phyloP scores from a whole-genome alignment of 2,329 filamentous ascomycete genomes.

The Colletotrichum scovillei region DNA sequence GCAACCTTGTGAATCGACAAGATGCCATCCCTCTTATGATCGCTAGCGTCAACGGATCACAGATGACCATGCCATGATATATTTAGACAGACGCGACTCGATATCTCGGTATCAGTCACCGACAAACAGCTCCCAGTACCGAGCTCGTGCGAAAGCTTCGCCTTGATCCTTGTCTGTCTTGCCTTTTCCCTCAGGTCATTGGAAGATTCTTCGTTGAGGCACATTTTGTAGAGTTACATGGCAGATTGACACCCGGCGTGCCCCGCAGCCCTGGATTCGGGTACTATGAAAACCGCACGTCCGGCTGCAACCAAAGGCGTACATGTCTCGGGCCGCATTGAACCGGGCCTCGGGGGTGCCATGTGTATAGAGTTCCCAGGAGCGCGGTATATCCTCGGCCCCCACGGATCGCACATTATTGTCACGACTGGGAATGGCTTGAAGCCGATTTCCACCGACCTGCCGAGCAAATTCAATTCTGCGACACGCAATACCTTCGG shows the following conservation, averaged over 20 bases:
- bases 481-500: not conserved
- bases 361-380: not conserved
- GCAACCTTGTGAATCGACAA: not conserved
- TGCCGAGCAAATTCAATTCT: not conserved
- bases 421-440: not conserved
- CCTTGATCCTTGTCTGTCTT: not conserved
- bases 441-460: not conserved
- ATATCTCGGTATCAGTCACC: not conserved
- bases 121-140: not conserved
- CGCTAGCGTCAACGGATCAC: not conserved
- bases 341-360: slow-evolving; percentile 7
- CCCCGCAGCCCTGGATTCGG: not conserved
- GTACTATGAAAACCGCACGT: not conserved
- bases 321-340: not conserved
- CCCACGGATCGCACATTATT: not conserved
- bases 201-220: not conserved
- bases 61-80: not conserved
- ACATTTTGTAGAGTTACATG: not conserved
- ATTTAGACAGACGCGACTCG: not conserved
- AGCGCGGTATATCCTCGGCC: not conserved
- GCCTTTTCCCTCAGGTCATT: not conserved
- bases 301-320: not conserved
- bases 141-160: not conserved
- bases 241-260: not conserved
- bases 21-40: not conserved